Conservation (phyloP, 306 rosid species). For the Ceratonia siliqua region DNA sequence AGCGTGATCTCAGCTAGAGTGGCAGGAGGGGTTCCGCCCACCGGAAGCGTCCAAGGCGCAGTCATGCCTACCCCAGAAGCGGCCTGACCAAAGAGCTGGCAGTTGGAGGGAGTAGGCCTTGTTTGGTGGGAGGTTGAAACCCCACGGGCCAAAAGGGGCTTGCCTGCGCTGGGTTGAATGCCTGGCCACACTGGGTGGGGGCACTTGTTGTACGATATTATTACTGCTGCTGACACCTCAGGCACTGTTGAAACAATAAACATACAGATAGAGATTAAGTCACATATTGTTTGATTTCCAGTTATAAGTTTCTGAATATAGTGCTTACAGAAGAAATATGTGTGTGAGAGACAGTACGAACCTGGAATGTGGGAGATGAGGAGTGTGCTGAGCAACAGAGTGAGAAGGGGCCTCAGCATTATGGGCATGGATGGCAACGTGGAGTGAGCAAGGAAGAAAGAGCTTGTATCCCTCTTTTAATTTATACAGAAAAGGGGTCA, state of each 20-base stretch:
- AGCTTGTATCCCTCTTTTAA: not conserved
- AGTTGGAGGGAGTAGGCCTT: conserved; percentile 59
- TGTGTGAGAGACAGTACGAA: not conserved
- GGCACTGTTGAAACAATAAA: conserved; percentile 24
- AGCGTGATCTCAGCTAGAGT: conserved; percentile 87
- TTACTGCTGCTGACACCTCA: conserved; percentile 46
- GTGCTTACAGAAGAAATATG: not conserved
- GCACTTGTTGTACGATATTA: conserved; percentile 74
- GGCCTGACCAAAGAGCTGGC: conserved; percentile 93
- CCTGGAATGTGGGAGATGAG: conserved; percentile 36
- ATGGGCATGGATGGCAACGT: conserved; percentile 41
- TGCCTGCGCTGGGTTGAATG: conserved; percentile 84
- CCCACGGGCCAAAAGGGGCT: conserved; percentile 84
- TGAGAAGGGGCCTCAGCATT: conserved; percentile 25
- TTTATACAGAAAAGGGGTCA: not conserved
- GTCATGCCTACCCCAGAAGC: conserved; percentile 97
- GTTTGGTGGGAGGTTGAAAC: conserved; percentile 70
- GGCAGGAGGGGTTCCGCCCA: conserved; percentile 86
- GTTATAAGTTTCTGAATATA: not conserved
- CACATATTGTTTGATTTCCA: not conserved
- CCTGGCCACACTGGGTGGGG: conserved; percentile 93
- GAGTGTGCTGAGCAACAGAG: conserved; percentile 36
- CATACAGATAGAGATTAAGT: not conserved
- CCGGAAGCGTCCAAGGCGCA: conserved; percentile 83
- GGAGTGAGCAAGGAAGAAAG: too few relatives aligned